A percentile compares a stretch with the other conserved stretches of the same genome.
These are phyloP conservation scores for Huntiella moniliformis DNA, from an alignment of 2,329 filamentous ascomycete genomes.

Conservation along the genomic window DNA sequence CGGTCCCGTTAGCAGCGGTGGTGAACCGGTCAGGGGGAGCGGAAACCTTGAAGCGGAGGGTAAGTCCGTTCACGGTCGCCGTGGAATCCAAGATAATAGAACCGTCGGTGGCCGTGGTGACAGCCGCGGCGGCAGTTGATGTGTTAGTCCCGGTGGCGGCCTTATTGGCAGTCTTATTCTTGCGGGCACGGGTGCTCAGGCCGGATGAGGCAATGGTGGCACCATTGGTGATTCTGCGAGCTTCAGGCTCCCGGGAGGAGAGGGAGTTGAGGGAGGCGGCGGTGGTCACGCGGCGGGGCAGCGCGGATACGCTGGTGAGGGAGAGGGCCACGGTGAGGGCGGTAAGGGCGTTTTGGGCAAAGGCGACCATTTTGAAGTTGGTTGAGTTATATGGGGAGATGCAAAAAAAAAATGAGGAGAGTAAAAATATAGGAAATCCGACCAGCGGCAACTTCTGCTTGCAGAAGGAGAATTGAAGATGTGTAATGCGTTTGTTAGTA, in stretches of 20 bases:
- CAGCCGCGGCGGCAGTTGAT: constrained; percentile 14
- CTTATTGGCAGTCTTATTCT: constrained; percentile 2
- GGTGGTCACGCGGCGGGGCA: constrained; percentile 8
- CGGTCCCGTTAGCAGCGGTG: constrained; percentile 28
- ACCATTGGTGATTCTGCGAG: not conserved
- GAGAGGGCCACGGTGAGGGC: constrained; percentile 10
- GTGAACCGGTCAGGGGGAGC: constrained; percentile 36
- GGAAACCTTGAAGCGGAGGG: constrained; percentile 36
- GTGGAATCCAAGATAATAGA: constrained; percentile 36
- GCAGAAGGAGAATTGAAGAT: constrained; percentile 5
- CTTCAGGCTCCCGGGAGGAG: constrained; percentile 1
- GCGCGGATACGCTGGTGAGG: constrained; percentile 3
- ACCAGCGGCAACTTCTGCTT: constrained; percentile 8
- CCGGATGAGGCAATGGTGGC: not conserved
- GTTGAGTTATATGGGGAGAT: not conserved
- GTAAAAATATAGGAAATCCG: constrained; percentile 7
- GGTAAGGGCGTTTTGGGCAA: constrained; percentile 6
- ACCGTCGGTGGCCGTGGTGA: constrained; percentile 30
- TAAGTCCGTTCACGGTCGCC: constrained; percentile 32
- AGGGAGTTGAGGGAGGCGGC: not conserved
- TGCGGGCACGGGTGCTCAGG: not conserved
- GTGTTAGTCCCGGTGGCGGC: constrained; percentile 4
- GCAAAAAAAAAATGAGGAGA: constrained; percentile 3
- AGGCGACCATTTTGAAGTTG: constrained; percentile 8
- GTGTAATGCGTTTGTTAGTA: not conserved